phyloP scores from a whole-genome alignment of 768 basidiomycete genomes.

The Pleurotus giganteus region DNA sequence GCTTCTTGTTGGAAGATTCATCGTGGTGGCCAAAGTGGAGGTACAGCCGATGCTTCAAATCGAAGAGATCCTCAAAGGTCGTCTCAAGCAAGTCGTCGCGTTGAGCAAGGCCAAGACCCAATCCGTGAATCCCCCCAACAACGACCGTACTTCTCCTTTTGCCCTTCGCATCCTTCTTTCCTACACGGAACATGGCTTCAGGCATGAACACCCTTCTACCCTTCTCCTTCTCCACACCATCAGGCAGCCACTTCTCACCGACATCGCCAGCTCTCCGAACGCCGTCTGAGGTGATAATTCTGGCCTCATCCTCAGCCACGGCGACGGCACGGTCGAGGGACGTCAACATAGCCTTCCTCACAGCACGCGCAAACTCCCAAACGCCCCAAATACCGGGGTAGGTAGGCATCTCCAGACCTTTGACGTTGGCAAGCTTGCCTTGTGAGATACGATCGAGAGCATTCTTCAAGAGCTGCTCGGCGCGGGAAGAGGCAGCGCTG shows the following conservation, averaged over 20 bases:
- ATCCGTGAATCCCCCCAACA: conserved; percentile 74
- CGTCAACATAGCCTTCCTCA: conserved; percentile 70
- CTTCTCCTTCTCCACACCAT: conserved; percentile 64
- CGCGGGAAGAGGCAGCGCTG: conserved; percentile 45
- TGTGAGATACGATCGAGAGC: conserved; percentile 77
- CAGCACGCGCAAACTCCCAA: conserved; percentile 85
- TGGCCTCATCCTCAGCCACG: conserved; percentile 81
- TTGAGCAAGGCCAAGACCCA: conserved; percentile 80
- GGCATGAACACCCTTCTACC: conserved; percentile 87
- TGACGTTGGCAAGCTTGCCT: conserved; percentile 60
- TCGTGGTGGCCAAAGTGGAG: conserved; percentile 51
- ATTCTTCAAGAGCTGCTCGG: conserved; percentile 55
- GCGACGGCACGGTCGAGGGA: conserved; percentile 80
- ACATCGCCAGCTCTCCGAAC: conserved; percentile 67
- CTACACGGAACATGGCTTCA: conserved; percentile 91
- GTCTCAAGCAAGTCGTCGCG: conserved; percentile 79
- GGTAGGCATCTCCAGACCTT: conserved; percentile 55
- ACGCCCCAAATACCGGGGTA: conserved; percentile 84
- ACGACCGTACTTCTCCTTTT: conserved; percentile 41
- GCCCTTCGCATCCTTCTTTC: conserved; percentile 29
- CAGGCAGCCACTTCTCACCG: conserved; percentile 76
- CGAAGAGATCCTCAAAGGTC: conserved; percentile 81
- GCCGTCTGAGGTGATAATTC: conserved; percentile 58
- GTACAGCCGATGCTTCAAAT: conserved; percentile 78
- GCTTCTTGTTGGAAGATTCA: not conserved